These are phyloP conservation scores for Pythium brassicae DNA, from an alignment of 352 stramenopile species.

Conservation along the genomic window DNA sequence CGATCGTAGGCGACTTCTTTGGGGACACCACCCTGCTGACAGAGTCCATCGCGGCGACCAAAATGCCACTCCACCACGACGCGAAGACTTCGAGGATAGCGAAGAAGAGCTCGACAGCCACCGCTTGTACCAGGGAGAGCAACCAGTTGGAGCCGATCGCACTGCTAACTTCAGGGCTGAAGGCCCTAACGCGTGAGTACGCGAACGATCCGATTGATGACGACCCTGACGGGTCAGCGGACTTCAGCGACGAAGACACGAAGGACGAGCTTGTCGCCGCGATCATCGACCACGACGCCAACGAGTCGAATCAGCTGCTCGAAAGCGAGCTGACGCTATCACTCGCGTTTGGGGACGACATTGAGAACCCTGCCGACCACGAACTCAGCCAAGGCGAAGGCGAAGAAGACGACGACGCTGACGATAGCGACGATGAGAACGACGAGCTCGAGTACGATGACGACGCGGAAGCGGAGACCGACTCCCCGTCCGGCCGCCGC, in stretches of 20 bases:
- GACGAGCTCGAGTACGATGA: not conserved
- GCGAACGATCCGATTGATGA: not conserved
- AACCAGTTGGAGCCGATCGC: slow-evolving; percentile 9
- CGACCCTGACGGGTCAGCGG: not conserved
- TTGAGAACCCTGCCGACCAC: not conserved
- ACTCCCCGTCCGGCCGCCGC: not conserved
- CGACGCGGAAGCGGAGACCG: not conserved
- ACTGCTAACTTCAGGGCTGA: not conserved
- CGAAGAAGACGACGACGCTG: not conserved
- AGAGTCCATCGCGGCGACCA: not conserved
- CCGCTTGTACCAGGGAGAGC: not conserved
- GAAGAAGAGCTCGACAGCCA: not conserved
- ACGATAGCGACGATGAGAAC: not conserved
- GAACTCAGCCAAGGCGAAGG: slow-evolving; percentile 5
- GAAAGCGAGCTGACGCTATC: slow-evolving; percentile 1
- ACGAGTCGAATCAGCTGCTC: slow-evolving; percentile 11
- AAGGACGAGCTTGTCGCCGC: slow-evolving; percentile 8
- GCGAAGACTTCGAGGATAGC: not conserved
- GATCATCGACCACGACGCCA: slow-evolving; percentile 9
- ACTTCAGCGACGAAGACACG: not conserved
- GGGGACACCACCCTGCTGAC: slow-evolving; percentile 4
- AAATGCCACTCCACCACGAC: not conserved
- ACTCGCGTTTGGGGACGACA: slow-evolving; percentile 6
- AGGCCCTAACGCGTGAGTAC: not conserved
- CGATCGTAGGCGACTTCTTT: slow-evolving; percentile 37